phyloP scores from a whole-genome alignment of 2,329 filamentous ascomycete species.

The Scolecobasidium constrictum region DNA sequence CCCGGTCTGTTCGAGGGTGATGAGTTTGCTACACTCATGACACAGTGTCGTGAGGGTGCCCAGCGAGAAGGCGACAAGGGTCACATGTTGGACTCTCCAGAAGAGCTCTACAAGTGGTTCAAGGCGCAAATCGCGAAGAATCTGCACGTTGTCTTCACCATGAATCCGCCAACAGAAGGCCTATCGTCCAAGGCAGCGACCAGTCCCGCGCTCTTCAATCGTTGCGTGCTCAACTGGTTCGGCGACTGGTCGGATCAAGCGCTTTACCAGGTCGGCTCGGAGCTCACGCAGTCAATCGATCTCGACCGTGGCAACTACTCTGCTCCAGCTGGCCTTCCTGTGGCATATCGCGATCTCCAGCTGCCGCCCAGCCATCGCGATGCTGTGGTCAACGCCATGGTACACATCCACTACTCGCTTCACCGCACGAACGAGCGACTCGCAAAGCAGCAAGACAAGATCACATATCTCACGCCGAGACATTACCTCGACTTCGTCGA shows the following conservation, averaged over 20 bases:
- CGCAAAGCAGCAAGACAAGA: conserved; percentile 81
- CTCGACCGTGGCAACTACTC: conserved; percentile 78
- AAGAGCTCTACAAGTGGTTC: conserved; percentile 99
- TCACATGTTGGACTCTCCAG: conserved; percentile 87
- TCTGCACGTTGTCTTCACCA: conserved; percentile 96
- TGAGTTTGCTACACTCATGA: conserved; percentile 97
- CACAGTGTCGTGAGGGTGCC: conserved; percentile 94
- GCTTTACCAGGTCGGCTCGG: conserved; percentile 91
- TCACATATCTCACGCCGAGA: conserved; percentile 86
- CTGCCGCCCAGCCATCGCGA: conserved; percentile 86
- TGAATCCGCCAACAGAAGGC: conserved; percentile 96
- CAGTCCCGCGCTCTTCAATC: conserved; percentile 96
- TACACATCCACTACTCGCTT: conserved; percentile 94
- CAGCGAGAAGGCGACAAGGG: conserved; percentile 92
- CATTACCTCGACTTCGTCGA: conserved; percentile 98
- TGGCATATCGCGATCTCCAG: conserved; percentile 76
- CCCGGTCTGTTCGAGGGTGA: conserved; percentile 98
- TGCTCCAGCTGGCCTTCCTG: conserved; percentile 82
- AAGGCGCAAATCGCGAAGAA: conserved; percentile 99
- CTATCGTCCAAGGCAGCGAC: conserved; percentile 94
- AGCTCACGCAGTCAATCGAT: conserved; percentile 93
- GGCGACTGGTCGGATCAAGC: conserved; percentile 99
- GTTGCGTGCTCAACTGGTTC: conserved; percentile 99
- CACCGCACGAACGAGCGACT: conserved; percentile 82
- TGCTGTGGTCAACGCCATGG: conserved; percentile 94